phyloP scores from a whole-genome alignment of 805 yeast species.

The Priceomyces medius region DNA sequence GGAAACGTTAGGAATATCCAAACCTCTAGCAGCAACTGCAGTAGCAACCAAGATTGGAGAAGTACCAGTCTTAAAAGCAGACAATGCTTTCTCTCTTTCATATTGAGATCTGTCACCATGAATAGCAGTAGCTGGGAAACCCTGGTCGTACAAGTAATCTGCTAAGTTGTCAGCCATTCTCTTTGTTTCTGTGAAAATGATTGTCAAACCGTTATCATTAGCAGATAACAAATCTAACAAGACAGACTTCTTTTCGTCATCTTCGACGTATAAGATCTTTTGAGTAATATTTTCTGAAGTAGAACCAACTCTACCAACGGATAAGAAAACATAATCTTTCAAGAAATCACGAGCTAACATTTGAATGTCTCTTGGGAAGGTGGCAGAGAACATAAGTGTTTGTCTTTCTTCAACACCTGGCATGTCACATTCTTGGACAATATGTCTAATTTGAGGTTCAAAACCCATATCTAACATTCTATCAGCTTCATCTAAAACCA shows the following conservation, averaged over 20 bases:
- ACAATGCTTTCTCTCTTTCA: conserved; percentile 97
- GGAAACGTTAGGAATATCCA: conserved; percentile 98
- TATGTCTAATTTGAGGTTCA: conserved; percentile 98
- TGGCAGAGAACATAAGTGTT: conserved; percentile 97
- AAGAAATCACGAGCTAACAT: conserved; percentile 96
- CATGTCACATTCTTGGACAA: conserved; percentile 98
- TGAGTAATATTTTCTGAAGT: conserved; percentile 98
- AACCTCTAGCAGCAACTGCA: conserved; percentile 99
- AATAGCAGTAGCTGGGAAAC: conserved; percentile 96
- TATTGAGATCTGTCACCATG: conserved; percentile 99
- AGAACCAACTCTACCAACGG: conserved; percentile 99
- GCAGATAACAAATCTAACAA: conserved; percentile 80
- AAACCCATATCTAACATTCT: conserved; percentile 99
- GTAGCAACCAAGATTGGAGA: conserved; percentile 97
- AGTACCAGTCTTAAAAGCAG: conserved; percentile 86
- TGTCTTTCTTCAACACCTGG: conserved; percentile 89
- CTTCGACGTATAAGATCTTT: conserved; percentile 87
- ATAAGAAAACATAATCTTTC: conserved; percentile 90
- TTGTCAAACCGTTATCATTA: conserved; percentile 79
- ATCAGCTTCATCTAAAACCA: conserved; percentile 98
- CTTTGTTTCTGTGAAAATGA: conserved; percentile 97
- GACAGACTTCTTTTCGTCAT: conserved; percentile 86
- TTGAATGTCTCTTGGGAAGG: conserved; percentile 98
- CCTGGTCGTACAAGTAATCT: conserved; percentile 83
- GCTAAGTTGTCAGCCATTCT: conserved; percentile 97